Conservation (phyloP, 169 alveolate genomes). For the Babesia bigemina region DNA sequence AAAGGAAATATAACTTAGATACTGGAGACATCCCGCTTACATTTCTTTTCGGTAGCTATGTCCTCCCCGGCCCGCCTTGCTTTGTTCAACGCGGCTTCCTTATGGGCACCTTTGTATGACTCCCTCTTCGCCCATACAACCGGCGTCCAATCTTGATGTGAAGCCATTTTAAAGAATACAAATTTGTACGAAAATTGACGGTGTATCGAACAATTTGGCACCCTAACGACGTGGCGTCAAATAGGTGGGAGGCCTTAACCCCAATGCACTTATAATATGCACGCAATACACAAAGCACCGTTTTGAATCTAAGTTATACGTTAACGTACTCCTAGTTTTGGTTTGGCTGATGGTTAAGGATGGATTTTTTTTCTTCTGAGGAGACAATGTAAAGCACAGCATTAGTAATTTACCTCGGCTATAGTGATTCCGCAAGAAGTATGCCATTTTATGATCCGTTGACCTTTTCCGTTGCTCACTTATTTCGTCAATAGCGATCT, state of each 20-base stretch:
- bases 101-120: slow-evolving; percentile 55
- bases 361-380: slow-evolving; percentile 36
- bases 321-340: too few species aligned
- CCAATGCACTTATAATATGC: not conserved
- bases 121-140: slow-evolving; percentile 69
- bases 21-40: slow-evolving; percentile 16
- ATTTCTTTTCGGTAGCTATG: slow-evolving; percentile 60
- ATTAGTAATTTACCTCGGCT: slow-evolving; percentile 27
- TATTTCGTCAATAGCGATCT: slow-evolving; percentile 64
- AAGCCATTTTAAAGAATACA: slow-evolving; percentile 24
- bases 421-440: slow-evolving; percentile 51
- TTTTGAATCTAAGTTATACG: not conserved
- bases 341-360: slow-evolving; percentile 11
- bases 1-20: not conserved
- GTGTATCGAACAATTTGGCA: not conserved
- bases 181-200: not conserved
- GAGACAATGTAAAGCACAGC: not conserved
- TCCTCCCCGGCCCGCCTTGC: slow-evolving; percentile 64
- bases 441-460: slow-evolving; percentile 65
- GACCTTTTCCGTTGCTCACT: slow-evolving; percentile 51
- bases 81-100: slow-evolving; percentile 64
- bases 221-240: not conserved
- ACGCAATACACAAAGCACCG: not conserved
- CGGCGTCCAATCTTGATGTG: slow-evolving; percentile 73
- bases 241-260: not conserved